phyloP scores from a whole-genome alignment of 2,329 filamentous ascomycete genomes.

The Arthrobotrys entomopaga region DNA sequence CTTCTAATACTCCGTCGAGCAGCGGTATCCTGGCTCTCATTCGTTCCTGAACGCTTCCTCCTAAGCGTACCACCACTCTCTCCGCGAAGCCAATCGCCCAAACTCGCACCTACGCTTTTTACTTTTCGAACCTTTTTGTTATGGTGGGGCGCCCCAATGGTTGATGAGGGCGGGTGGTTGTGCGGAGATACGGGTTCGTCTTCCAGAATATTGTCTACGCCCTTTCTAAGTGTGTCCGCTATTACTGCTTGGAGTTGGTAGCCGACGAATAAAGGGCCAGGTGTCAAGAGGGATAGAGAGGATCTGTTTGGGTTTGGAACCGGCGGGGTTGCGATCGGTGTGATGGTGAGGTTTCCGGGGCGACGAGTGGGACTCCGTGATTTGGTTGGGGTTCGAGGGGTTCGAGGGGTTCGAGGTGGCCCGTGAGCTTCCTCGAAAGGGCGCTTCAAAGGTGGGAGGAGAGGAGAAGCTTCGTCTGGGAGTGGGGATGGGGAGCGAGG shows the following conservation, averaged over 20 bases:
- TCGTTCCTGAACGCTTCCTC: slow-evolving; percentile 41
- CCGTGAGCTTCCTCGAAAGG: slow-evolving; percentile 31
- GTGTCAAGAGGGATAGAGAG: slow-evolving; percentile 53
- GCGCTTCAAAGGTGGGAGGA: slow-evolving; percentile 44
- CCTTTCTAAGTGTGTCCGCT: slow-evolving; percentile 53
- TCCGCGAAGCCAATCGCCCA: slow-evolving; percentile 48
- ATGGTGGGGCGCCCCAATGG: slow-evolving; percentile 1
- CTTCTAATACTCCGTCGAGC: slow-evolving; percentile 30
- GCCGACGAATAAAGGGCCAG: slow-evolving; percentile 57
- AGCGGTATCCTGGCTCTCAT: slow-evolving; percentile 21
- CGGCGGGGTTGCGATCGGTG: slow-evolving; percentile 38
- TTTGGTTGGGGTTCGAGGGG: slow-evolving; percentile 32
- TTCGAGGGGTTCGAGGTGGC: not conserved
- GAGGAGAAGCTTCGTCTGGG: slow-evolving; percentile 38
- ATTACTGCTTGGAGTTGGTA: slow-evolving; percentile 58
- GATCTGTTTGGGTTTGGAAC: slow-evolving; percentile 41
- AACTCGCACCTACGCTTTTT: slow-evolving; percentile 42
- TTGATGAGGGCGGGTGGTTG: slow-evolving; percentile 9
- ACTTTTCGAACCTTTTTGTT: slow-evolving; percentile 48
- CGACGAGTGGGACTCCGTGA: slow-evolving; percentile 46
- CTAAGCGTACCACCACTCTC: slow-evolving; percentile 17
- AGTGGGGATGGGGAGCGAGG: slow-evolving; percentile 22
- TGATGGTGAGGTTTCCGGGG: slow-evolving; percentile 28
- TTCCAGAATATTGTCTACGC: slow-evolving; percentile 50
- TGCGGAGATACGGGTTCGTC: slow-evolving; percentile 33